A percentile compares a stretch with the other conserved stretches of the same genome.
Conservation (phyloP, 2,329 filamentous ascomycete species). For the Fonsecaea monophora region DNA sequence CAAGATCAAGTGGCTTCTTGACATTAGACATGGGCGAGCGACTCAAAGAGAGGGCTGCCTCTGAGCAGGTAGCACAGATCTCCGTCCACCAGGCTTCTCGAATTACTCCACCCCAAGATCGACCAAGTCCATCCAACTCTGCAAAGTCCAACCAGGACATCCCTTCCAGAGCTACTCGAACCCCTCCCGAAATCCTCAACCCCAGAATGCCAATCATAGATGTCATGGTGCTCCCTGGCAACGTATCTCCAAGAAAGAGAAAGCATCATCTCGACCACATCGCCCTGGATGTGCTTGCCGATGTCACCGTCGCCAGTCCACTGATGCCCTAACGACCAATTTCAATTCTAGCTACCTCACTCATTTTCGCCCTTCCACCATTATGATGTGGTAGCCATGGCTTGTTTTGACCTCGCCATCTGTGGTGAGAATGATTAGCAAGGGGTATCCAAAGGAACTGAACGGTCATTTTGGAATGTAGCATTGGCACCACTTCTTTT, state of each 20-base stretch:
- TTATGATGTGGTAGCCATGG: conserved; percentile 72
- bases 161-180: conserved; percentile 17
- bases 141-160: conserved; percentile 26
- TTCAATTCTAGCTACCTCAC: conserved; percentile 13
- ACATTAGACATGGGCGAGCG: conserved; percentile 36
- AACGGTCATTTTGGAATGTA: conserved; percentile 25
- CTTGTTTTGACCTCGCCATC: conserved; percentile 67
- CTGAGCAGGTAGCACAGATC: conserved; percentile 22
- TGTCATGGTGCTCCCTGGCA: conserved; percentile 31
- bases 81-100: conserved; percentile 23
- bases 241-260: conserved; percentile 35
- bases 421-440: conserved; percentile 23
- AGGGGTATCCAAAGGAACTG: conserved; percentile 2
- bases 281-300: conserved; percentile 39
- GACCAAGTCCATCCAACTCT: conserved; percentile 32
- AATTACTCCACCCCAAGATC: conserved; percentile 31
- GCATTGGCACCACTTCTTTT: conserved; percentile 5
- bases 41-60: conserved; percentile 23
- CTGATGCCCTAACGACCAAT: conserved; percentile 33
- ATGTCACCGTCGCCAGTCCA: conserved; percentile 38
- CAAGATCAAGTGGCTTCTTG: conserved; percentile 40
- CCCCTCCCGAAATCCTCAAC: conserved; percentile 23
- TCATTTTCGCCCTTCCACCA: conserved; percentile 70
- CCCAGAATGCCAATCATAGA: conserved; percentile 26
- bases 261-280: conserved; percentile 37